Conservation (phyloP, 306 rosid genomes). For the Gastrolobium bilobum region DNA sequence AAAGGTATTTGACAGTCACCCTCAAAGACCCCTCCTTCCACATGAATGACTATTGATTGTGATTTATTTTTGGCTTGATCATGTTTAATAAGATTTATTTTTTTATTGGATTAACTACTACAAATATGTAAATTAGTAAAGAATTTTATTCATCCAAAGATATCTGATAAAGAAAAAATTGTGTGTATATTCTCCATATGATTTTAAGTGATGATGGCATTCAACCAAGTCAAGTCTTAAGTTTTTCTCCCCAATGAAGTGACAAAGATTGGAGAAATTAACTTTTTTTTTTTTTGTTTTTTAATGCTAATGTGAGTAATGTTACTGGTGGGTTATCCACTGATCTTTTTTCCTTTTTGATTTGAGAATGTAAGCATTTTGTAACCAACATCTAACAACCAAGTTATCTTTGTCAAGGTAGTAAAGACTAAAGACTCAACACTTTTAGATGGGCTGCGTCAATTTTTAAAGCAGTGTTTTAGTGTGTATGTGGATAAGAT, state of each 20-base stretch:
- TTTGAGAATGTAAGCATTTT: background rate
- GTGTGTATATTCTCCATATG: slow-evolving; percentile 49
- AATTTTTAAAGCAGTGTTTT: no score
- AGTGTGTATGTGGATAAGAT: no score
- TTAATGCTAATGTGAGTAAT: background rate
- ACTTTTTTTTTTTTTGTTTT: background rate
- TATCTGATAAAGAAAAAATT: slow-evolving; percentile 47
- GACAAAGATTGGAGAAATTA: background rate
- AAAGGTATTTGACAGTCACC: slow-evolving; percentile 40
- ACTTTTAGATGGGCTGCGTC: no score
- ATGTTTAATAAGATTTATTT: slow-evolving; percentile 59
- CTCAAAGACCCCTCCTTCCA: slow-evolving; percentile 41
- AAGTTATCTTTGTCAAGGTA: background rate
- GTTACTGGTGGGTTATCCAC: background rate
- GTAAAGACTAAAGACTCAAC: no score
- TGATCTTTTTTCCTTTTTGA: background rate
- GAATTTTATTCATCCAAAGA: slow-evolving; percentile 61
- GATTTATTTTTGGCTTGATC: slow-evolving; percentile 49
- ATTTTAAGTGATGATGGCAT: slow-evolving; percentile 38
- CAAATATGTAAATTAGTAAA: slow-evolving; percentile 67
- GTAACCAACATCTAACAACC: background rate
- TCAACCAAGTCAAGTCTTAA: slow-evolving; percentile 31
- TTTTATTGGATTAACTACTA: slow-evolving; percentile 59
- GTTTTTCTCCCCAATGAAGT: slow-evolving; percentile 4
- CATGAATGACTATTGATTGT: slow-evolving; percentile 60